Percentiles rank a stretch among this genome's conserved stretches.
phyloP scores from a whole-genome alignment of 1,284 basidiomycete genomes.

The Ceratobasidium sp. region DNA sequence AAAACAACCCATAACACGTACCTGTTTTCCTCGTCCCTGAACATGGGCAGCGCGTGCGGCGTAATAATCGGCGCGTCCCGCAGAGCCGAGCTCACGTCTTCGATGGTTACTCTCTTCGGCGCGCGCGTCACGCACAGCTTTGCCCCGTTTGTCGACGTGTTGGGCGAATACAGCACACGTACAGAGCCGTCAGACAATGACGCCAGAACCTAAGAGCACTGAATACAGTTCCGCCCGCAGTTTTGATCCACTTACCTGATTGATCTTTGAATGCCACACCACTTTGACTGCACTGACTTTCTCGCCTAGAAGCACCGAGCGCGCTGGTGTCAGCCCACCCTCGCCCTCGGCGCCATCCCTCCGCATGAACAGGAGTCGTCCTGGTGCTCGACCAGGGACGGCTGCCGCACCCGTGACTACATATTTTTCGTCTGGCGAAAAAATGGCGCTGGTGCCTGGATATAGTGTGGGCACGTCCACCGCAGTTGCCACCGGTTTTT shows the following conservation, averaged over 20 bases:
- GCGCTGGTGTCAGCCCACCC: constrained; percentile 33
- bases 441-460: constrained; percentile 88
- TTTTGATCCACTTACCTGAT: constrained; percentile 69
- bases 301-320: constrained; percentile 60
- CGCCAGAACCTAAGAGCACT: constrained; percentile 69
- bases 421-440: constrained; percentile 88
- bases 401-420: constrained; percentile 81
- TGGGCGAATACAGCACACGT: constrained; percentile 88
- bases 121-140: constrained; percentile 84
- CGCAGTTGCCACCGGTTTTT: constrained; percentile 75
- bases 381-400: constrained; percentile 65
- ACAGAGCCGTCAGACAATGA: constrained; percentile 88
- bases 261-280: constrained; percentile 95
- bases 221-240: neutral
- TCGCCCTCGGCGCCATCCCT: constrained; percentile 69
- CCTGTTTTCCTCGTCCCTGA: constrained; percentile 76
- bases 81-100: constrained; percentile 83
- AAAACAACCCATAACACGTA: constrained; percentile 44
- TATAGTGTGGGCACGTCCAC: constrained; percentile 77
- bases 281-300: constrained; percentile 87
- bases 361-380: constrained; percentile 75
- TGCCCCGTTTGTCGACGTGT: constrained; percentile 86
- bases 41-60: constrained; percentile 88
- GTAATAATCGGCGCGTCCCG: constrained; percentile 84
- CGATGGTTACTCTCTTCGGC: constrained; percentile 72